phyloP scores from a whole-genome alignment of 2,329 filamentous ascomycete genomes.

The Aureobasidium sp. region DNA sequence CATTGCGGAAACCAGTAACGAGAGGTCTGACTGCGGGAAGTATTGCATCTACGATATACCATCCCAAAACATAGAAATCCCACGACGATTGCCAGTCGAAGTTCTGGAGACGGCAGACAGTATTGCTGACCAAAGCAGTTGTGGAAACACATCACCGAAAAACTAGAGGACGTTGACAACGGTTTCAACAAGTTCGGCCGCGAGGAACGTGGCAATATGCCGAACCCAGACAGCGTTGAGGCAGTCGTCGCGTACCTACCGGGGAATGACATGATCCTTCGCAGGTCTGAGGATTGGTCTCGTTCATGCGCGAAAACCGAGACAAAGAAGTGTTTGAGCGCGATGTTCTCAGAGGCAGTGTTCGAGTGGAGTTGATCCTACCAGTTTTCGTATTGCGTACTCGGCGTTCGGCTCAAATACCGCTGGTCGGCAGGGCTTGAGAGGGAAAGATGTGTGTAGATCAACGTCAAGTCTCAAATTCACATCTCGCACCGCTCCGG shows the following conservation, averaged over 20 bases:
- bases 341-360: too few species aligned
- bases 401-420: background rate
- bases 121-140: background rate
- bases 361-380: too few species aligned
- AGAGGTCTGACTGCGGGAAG: too few species aligned
- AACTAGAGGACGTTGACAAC: constrained; percentile 4
- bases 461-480: background rate
- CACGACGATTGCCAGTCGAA: too few species aligned
- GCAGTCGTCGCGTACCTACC: background rate
- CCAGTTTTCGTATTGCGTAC: background rate
- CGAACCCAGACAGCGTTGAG: background rate
- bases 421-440: background rate
- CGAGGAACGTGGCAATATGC: background rate
- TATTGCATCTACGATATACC: too few species aligned
- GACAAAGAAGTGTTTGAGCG: too few species aligned
- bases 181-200: background rate
- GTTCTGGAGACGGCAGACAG: too few species aligned
- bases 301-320: too few species aligned
- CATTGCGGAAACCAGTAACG: too few species aligned
- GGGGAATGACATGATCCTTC: background rate
- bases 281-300: too few species aligned
- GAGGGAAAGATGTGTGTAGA: background rate
- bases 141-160: background rate
- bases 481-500: background rate
- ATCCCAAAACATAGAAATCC: too few species aligned